A percentile compares a stretch with the other conserved stretches of the same genome.
phyloP scores from a whole-genome alignment of 768 basidiomycete species.

The Mycena leptocephala region DNA sequence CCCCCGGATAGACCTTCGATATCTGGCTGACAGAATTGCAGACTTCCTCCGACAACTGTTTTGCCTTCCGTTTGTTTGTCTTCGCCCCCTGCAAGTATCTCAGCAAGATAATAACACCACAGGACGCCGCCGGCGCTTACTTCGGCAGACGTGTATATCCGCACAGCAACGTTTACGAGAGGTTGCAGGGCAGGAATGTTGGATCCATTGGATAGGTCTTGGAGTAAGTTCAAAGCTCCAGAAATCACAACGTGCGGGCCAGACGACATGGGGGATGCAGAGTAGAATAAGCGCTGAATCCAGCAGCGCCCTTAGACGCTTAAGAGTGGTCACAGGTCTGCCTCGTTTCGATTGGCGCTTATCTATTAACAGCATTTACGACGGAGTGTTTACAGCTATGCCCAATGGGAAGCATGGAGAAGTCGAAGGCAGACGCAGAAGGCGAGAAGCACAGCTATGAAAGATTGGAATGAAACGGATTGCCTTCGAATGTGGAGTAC shows the following conservation, averaged over 20 bases:
- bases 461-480: too few relatives aligned
- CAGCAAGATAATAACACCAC: too few relatives aligned
- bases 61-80: background rate
- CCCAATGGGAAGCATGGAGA: too few relatives aligned
- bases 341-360: background rate
- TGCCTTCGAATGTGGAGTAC: too few relatives aligned
- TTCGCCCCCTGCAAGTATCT: background rate
- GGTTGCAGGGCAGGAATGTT: background rate
- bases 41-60: background rate
- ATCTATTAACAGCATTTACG: background rate
- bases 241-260: background rate
- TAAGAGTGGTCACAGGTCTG: background rate
- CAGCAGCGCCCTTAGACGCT: too few relatives aligned
- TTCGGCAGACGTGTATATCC: background rate
- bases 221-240: background rate
- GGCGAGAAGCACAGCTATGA: too few relatives aligned
- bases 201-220: conserved; percentile 2
- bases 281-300: background rate
- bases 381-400: background rate
- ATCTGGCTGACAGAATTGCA: background rate
- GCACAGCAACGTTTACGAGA: background rate
- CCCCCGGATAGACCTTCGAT: background rate
- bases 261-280: background rate
- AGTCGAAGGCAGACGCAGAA: too few relatives aligned
- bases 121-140: background rate